phyloP scores from a whole-genome alignment of 179 eudicot genomes.

The Silene coronaria region DNA sequence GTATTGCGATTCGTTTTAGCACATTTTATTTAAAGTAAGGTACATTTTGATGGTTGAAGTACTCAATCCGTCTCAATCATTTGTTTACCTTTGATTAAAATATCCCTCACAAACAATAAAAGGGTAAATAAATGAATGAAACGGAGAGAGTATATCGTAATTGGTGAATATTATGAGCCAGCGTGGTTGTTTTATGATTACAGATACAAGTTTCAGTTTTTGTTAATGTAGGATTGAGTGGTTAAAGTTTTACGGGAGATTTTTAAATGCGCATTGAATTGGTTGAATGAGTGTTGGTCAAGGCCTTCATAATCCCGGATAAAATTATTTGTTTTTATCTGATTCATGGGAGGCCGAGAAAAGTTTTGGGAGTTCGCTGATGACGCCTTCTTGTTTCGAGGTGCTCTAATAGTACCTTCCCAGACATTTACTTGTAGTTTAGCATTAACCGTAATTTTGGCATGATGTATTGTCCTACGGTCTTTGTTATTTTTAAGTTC shows the following conservation, averaged over 20 bases:
- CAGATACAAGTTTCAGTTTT: neutral
- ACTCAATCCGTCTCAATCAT: too few species aligned
- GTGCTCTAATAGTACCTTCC: conserved; percentile 44
- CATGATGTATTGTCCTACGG: conserved; percentile 42
- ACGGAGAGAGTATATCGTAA: too few species aligned
- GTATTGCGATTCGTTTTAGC: too few species aligned
- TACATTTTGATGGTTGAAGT: neutral
- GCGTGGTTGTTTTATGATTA: too few species aligned
- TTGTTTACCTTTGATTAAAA: neutral
- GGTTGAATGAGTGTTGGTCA: neutral
- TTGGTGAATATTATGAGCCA: too few species aligned
- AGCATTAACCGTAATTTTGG: conserved; percentile 15
- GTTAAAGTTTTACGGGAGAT: neutral
- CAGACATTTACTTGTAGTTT: conserved; percentile 21
- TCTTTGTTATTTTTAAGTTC: too few species aligned
- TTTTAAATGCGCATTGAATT: neutral
- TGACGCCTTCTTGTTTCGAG: conserved; percentile 32
- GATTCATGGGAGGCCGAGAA: conserved; percentile 58
- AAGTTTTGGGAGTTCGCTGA: conserved; percentile 42
- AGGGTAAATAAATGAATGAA: neutral
- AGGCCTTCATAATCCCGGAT: conserved; percentile 51
- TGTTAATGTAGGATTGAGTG: neutral
- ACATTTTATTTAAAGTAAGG: neutral
- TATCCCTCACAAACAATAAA: too few species aligned
- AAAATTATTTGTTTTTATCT: conserved; percentile 35